Conservation (phyloP, 2,329 filamentous ascomycete genomes). For the Alternaria sp. region DNA sequence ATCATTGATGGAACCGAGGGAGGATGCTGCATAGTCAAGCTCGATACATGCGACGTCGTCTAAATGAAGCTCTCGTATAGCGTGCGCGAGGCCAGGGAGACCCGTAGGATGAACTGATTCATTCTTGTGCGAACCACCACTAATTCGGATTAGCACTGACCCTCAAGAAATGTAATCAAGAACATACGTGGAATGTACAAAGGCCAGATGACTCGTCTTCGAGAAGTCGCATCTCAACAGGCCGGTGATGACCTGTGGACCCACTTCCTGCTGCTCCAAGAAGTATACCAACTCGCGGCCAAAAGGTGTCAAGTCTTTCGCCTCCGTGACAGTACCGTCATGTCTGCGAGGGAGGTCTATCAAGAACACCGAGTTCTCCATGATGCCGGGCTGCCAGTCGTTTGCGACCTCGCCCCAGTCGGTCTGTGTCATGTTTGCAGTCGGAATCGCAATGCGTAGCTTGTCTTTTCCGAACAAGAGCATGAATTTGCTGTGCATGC, state of each 20-base stretch:
- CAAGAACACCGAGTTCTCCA: constrained; percentile 73
- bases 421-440: constrained; percentile 81
- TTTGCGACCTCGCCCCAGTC: constrained; percentile 86
- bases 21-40: constrained; percentile 80
- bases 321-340: constrained; percentile 28
- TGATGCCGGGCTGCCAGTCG: constrained; percentile 43
- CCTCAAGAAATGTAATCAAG: not conserved
- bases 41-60: constrained; percentile 59
- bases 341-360: constrained; percentile 79
- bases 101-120: constrained; percentile 63
- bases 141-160: constrained; percentile 15
- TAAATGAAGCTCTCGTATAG: constrained; percentile 56
- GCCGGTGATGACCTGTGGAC: constrained; percentile 69
- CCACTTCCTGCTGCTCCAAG: constrained; percentile 69
- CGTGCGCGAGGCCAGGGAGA: constrained; percentile 73
- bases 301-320: constrained; percentile 61
- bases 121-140: constrained; percentile 43
- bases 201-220: constrained; percentile 72
- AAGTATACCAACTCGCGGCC: constrained; percentile 75
- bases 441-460: constrained; percentile 82
- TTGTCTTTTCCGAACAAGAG: constrained; percentile 78
- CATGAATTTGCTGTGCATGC: constrained; percentile 96
- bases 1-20: constrained; percentile 76
- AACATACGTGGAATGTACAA: constrained; percentile 83
- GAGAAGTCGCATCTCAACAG: constrained; percentile 82